Base-by-base conservation (phyloP, 495 filamentous ascomycete species). In the Annulohypoxylon maeteangense region DNA sequence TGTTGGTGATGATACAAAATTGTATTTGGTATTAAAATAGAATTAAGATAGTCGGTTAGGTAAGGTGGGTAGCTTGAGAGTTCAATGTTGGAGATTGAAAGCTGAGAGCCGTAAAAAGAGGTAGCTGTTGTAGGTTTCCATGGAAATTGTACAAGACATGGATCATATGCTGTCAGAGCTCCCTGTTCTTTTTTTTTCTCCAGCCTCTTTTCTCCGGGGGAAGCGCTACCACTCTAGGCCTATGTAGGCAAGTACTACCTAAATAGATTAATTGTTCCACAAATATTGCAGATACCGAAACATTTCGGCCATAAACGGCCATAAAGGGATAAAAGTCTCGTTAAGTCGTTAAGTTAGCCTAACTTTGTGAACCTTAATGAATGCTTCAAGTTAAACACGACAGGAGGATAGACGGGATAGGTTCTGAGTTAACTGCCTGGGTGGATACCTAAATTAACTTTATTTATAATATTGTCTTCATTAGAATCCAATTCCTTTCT, bases 1-100 rank as follows among this genome's bases (percentile, higher is more conserved):
- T 63, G 44, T 14, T 70, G 47, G 44, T 67, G 62, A 70, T 59
- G 38, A 69, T 69, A 65, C 55, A 27, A 27, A 51, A 38, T 34
- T 54, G 31, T 62, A 38, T 34, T 55, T 18, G 16, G 45, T 36
- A 57, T 38, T 57, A 40, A 42, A 34, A 55, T 23, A 51, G n/a
- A 55, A 36, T 55, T 34, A 36, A 25, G 14, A 59, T 7, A 25
- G 45, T 54, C 40, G 32, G 56, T 61, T 60, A 65, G 31, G 55
- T 65, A 70, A 66, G 58, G 56, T 54, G 56, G 45, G 44, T 71
- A 47, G 31, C 27, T 57, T 47, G 16, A 38, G 34, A 4, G 36
- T 40, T 40, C 11, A 12, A 40, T n/a, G 31, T 56, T 51, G 22
- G 47, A 27, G 22, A 29, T 7, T 40, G 36, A 6, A 23, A 48